Conservation (phyloP, 805 yeast genomes). For the Kurtzmaniella cleridarum region DNA sequence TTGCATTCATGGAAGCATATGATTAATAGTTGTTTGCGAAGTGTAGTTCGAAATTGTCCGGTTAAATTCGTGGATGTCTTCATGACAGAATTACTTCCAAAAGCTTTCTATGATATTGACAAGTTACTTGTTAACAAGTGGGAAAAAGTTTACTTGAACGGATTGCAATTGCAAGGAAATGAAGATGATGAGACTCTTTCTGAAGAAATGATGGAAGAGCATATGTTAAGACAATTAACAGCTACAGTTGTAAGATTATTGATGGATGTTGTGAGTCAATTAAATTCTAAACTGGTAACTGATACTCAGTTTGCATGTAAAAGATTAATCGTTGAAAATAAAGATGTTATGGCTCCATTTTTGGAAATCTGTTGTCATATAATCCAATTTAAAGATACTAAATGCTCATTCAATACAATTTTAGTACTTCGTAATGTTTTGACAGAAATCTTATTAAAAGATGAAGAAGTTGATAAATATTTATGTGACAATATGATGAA, state of each 20-base stretch:
- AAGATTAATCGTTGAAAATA: constrained; percentile 57
- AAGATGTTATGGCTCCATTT: constrained; percentile 70
- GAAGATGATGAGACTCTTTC: constrained; percentile 77
- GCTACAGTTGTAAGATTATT: constrained; percentile 84
- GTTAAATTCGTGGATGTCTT: constrained; percentile 58
- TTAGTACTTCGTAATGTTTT: constrained; percentile 71
- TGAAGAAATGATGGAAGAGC: constrained; percentile 99
- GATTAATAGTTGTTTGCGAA: constrained; percentile 82
- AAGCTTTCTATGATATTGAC: constrained; percentile 67
- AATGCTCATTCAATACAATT: constrained; percentile 88
- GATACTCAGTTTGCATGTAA: constrained; percentile 65
- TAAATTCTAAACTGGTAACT: constrained; percentile 45
- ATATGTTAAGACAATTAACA: constrained; percentile 84
- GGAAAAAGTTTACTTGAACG: constrained; percentile 59
- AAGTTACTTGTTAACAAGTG: constrained; percentile 69
- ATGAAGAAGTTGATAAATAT: constrained; percentile 70
- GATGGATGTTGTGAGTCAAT: constrained; percentile 84
- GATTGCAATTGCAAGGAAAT: constrained; percentile 51
- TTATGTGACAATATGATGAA: constrained; percentile 63
- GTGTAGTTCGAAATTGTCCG: constrained; percentile 87
- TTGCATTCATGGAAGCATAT: constrained; percentile 97
- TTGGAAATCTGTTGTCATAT: constrained; percentile 70
- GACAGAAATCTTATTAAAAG: constrained; percentile 60
- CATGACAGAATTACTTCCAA: constrained; percentile 74
- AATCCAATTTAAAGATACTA: constrained; percentile 78